phyloP scores from a whole-genome alignment of 352 stramenopile genomes.

The Aphanomyces euteiches region DNA sequence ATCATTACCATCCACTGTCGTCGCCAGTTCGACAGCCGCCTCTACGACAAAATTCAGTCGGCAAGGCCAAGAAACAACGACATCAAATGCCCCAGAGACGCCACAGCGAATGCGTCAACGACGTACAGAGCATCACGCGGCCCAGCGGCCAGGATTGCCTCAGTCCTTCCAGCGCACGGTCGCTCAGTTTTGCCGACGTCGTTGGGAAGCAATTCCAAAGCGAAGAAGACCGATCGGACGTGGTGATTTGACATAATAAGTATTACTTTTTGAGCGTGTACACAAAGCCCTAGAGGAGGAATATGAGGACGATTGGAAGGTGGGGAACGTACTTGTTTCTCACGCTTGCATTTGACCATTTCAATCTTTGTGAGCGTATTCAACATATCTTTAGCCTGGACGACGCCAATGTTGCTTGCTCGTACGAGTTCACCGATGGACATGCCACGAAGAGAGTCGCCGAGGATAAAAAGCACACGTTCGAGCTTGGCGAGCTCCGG shows the following conservation, averaged over 20 bases:
- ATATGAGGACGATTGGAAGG: not conserved
- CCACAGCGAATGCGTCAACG: constrained; percentile 67
- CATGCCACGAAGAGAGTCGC: constrained; percentile 75
- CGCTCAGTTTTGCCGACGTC: constrained; percentile 82
- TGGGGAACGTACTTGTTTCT: constrained; percentile 51
- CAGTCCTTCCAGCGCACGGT: constrained; percentile 41
- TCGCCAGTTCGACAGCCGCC: constrained; percentile 23
- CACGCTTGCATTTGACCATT: constrained; percentile 66
- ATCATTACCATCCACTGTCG: constrained; percentile 32
- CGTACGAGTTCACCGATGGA: constrained; percentile 82
- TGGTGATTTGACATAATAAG: not conserved
- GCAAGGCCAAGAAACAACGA: constrained; percentile 35
- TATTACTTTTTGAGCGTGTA: constrained; percentile 2
- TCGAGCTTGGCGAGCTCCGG: constrained; percentile 81
- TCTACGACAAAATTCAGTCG: constrained; percentile 3
- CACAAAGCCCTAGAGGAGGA: constrained; percentile 17
- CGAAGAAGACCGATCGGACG: not conserved
- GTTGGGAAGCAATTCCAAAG: constrained; percentile 43
- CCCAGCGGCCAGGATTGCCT: constrained; percentile 25
- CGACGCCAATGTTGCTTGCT: constrained; percentile 68
- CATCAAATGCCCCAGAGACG: constrained; percentile 39
- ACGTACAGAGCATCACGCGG: constrained; percentile 48
- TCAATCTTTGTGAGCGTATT: constrained; percentile 85
- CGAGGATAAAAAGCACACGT: constrained; percentile 82
- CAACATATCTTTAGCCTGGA: constrained; percentile 84